Base-by-base conservation (phyloP, 1,284 basidiomycete genomes). In the Wallemia mellicola region DNA sequence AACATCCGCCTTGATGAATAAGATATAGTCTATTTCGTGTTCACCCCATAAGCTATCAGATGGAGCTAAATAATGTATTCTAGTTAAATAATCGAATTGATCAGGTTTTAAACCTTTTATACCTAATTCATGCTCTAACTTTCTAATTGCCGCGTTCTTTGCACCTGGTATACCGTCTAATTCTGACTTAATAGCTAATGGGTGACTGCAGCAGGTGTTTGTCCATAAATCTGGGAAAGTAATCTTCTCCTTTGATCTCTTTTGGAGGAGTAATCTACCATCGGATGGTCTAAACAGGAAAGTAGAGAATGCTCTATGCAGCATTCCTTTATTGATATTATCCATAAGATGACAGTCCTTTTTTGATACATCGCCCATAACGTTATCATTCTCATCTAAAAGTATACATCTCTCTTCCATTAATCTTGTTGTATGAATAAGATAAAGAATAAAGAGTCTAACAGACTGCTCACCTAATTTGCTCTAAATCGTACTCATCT, bases 151-250 rank as follows among this genome's bases (percentile, higher is more conserved):
- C 26, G 94, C 94, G 25, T 81, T 73, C 60, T 82, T 78, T 24
- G 94, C 91, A 61, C 88, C 89, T 70, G 94, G 86, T 32, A 81
- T 15, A 3, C 55, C 76, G 66, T 76, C 69, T 64, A 91, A 84
- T 72, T 98, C 94, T 64, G 85, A 81, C 63, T 70, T 70, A 64
- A 74, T 73, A 54, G 72, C 72, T 60, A 99, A 75, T 19, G 94
- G 94, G 68, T 98, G 94, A 28, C 87, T 94, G 74, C 94, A 98
- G 71, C 94, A 99, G 2, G 94, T 98, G 72, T 99, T 99, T 48
- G 94, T 99, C 94, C 94, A 99, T 87, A 96, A 91, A 68, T 86
- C 80, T 1, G 94, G 94, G 74, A 99, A 99, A 1, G 94, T 99
- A 68, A 99, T 99, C 76, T 99, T 99, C 74, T 96, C 91, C 26